Conservation (phyloP, 495 filamentous ascomycete species). For the Pseudevernia furfuracea region DNA sequence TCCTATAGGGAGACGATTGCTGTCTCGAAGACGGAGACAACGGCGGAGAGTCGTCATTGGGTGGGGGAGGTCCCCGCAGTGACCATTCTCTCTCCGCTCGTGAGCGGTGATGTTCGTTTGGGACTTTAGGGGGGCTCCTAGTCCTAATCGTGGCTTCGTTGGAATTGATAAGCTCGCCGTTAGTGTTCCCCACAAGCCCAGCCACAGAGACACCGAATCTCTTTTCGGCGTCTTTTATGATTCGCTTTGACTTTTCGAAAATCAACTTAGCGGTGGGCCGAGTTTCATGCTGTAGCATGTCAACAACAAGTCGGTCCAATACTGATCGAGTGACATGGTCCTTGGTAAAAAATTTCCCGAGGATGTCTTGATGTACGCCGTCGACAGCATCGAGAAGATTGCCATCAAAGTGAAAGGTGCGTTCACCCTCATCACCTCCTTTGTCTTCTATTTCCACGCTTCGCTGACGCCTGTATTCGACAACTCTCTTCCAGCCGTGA, state of each 20-base stretch:
- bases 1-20: background rate
- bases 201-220: background rate
- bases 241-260: background rate
- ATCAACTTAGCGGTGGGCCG: background rate
- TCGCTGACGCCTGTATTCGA: slow-evolving; percentile 32
- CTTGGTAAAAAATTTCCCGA: background rate
- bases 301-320: background rate
- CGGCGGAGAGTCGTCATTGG: background rate
- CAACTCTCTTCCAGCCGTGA: slow-evolving; percentile 30
- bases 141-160: background rate
- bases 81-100: background rate
- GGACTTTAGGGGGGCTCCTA: background rate
- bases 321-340: background rate
- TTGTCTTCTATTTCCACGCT: slow-evolving; percentile 24
- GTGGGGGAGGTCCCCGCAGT: background rate
- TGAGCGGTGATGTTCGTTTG: background rate
- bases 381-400: slow-evolving; percentile 29
- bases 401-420: slow-evolving; percentile 39
- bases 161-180: background rate
- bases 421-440: slow-evolving; percentile 26
- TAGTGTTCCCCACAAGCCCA: background rate
- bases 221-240: background rate
- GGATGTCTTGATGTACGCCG: background rate
- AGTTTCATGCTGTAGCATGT: background rate
- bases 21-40: background rate